A percentile compares a stretch with the other conserved stretches of the same genome.
phyloP scores from a whole-genome alignment of 2,329 filamentous ascomycete species.

The Aspergillus pseudonomiae region DNA sequence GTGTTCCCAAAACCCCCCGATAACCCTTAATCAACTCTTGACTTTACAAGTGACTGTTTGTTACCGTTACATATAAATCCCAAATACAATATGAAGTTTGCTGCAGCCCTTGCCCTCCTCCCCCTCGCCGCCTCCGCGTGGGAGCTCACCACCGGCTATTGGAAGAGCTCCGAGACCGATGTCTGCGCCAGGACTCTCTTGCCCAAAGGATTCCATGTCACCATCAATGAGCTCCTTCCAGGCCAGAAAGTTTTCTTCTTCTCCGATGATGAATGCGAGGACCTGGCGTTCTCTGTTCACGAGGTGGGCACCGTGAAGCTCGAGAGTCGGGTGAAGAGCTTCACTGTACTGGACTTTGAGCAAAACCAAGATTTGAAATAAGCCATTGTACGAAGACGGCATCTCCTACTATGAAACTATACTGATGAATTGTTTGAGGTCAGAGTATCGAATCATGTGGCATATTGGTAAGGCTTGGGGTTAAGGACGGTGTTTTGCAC shows the following conservation, averaged over 20 bases:
- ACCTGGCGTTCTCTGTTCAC: conserved; percentile 1
- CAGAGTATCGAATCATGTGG: not conserved
- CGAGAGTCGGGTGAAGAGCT: conserved; percentile 2
- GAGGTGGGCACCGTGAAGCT: not conserved
- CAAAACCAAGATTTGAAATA: not conserved
- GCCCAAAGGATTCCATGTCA: conserved; percentile 1
- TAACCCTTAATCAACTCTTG: too few species aligned
- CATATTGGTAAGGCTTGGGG: too few species aligned
- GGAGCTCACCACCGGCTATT: conserved; percentile 9
- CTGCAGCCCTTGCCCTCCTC: not conserved
- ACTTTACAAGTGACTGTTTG: not conserved
- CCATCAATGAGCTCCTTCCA: not conserved
- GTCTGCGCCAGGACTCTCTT: not conserved
- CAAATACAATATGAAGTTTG: conserved; percentile 2
- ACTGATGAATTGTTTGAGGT: not conserved
- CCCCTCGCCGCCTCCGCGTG: conserved; percentile 3
- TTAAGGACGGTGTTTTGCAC: not conserved
- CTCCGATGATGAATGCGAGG: conserved; percentile 7
- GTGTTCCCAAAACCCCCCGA: fast-evolving
- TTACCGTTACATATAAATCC: not conserved
- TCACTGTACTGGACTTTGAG: conserved; percentile 9
- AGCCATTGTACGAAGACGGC: not conserved
- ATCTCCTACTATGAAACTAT: fast-evolving
- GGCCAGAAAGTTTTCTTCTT: conserved; percentile 9
- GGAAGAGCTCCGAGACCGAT: conserved; percentile 6